Evolutionary conservation across 1,284 basidiomycete species (phyloP).

Genomic region (Pseudozyma sp.): DNA sequence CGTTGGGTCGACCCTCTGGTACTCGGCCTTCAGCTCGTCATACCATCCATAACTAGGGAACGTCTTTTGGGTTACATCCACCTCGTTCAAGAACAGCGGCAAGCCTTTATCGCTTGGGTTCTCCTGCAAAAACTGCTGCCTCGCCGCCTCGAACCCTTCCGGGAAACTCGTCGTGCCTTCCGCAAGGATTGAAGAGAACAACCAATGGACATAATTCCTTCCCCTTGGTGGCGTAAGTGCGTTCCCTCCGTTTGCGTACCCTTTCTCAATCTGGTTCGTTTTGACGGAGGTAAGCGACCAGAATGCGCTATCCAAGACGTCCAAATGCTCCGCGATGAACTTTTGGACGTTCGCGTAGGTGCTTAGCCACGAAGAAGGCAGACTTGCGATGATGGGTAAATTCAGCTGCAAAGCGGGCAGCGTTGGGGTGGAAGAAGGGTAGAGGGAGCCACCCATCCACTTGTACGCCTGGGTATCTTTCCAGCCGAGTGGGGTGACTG

Average conservation of each 20-base stretch:
- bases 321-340: conserved; percentile 14
- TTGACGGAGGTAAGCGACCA: conserved; percentile 37
- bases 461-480: conserved; percentile 23
- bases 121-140: conserved; percentile 8
- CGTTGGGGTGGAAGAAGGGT: conserved; percentile 11
- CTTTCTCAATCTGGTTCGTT: conserved; percentile 25
- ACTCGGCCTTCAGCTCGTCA: conserved; percentile 21
- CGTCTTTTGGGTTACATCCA: conserved; percentile 29
- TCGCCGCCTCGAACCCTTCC: conserved; percentile 8
- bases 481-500: conserved; percentile 28
- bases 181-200: conserved; percentile 14
- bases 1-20: conserved; percentile 35
- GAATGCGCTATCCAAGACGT: conserved; percentile 15
- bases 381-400: not conserved
- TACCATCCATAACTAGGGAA: conserved; percentile 42
- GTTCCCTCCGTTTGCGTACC: conserved; percentile 39
- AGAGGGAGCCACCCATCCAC: conserved; percentile 36
- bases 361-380: conserved; percentile 5
- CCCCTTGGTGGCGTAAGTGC: conserved; percentile 30
- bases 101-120: conserved; percentile 22
- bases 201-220: conserved; percentile 25
- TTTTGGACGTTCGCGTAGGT: conserved; percentile 13
- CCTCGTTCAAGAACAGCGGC: conserved; percentile 57
- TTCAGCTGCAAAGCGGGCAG: not conserved
- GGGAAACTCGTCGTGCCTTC: conserved; percentile 16